Conservation (phyloP, 2,329 filamentous ascomycete species). For the Boeremia exigua region DNA sequence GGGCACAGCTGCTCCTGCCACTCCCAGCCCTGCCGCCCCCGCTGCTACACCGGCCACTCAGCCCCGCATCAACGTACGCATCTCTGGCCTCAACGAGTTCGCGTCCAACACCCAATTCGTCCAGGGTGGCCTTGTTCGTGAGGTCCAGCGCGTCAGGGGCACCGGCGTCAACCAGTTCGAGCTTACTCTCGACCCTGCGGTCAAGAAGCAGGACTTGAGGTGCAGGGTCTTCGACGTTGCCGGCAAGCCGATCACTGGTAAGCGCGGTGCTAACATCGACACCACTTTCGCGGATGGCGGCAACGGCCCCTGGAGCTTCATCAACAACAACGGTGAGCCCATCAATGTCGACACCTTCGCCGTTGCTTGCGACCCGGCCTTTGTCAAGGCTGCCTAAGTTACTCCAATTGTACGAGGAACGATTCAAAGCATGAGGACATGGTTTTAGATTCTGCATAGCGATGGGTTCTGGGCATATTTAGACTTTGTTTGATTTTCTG, state of each 20-base stretch:
- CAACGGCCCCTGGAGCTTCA: conserved; percentile 21
- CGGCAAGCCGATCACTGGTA: conserved; percentile 15
- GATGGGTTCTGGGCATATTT: not conserved
- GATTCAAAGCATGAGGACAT: not conserved
- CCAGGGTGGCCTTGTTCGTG: conserved; percentile 9
- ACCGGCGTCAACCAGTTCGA: conserved; percentile 16
- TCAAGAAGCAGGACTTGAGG: conserved; percentile 16
- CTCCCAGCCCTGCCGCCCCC: not conserved
- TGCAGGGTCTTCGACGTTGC: conserved; percentile 22
- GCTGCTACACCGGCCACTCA: not conserved
- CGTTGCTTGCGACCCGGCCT: conserved; percentile 25
- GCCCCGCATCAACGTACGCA: conserved; percentile 7
- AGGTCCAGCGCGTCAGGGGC: not conserved
- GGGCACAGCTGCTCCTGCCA: not conserved
- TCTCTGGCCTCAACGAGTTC: conserved; percentile 13
- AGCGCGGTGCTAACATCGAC: conserved; percentile 22
- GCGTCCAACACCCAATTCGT: conserved; percentile 10
- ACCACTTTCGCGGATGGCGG: conserved; percentile 25
- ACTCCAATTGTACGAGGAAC: not conserved
- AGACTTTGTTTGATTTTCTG: not conserved
- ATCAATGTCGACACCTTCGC: conserved; percentile 14
- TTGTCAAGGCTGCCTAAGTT: conserved; percentile 9
- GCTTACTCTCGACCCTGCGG: conserved; percentile 16
- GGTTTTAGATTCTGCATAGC: not conserved
- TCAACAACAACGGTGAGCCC: not conserved